Evolutionary conservation across 192 early-diverging fungal species (phyloP).

Genomic region (Backusella macrospora): DNA sequence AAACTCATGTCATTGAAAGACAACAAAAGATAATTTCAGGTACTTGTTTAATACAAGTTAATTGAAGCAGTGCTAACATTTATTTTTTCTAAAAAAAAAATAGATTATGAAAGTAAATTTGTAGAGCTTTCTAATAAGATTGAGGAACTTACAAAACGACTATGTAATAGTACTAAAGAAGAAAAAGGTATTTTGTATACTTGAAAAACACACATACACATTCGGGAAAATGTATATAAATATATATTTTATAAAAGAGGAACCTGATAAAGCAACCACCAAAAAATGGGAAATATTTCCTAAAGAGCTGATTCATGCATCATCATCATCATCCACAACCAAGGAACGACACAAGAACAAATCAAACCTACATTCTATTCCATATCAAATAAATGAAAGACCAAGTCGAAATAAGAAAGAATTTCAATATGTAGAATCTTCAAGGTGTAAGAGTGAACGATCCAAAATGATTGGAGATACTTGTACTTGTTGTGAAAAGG

Average conservation of each 20-base stretch:
- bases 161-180: background rate
- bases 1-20: background rate
- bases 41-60: background rate
- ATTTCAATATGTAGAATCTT: background rate
- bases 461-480: conserved; percentile 2
- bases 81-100: no score
- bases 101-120: conserved; percentile 3
- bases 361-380: background rate
- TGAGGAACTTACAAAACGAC: background rate
- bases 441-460: background rate
- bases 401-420: background rate
- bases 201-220: no score
- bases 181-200: background rate
- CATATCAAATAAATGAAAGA: background rate
- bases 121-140: background rate
- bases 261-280: background rate
- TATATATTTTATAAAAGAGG: background rate
- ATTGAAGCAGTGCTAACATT: no score
- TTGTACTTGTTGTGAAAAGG: conserved; percentile 1
- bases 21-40: background rate
- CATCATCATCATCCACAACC: background rate
- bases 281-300: background rate
- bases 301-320: background rate
- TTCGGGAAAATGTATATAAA: no score
- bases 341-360: background rate